Base-by-base conservation (phyloP, 164 flowering plant genomes). In the Nymphaea colorata region DNA sequence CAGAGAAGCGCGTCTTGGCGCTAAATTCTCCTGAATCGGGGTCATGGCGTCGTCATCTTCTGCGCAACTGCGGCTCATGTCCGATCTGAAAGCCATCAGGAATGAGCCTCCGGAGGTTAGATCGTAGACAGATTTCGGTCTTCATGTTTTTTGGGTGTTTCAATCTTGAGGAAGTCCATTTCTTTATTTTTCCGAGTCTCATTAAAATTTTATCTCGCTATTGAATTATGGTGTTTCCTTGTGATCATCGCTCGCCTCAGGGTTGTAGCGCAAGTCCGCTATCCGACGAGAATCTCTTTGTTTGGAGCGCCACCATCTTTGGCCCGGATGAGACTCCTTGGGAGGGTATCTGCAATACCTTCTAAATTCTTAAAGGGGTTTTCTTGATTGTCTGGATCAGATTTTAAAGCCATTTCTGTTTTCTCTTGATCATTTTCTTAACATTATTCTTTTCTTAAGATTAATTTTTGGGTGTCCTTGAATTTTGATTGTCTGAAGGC, bases 241-340 rank as follows among this genome's bases (percentile, higher is more conserved):
- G 55, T 7, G 7, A 6, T 47, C 55, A 47, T 47, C 55, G 11
- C 7, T 12, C 12, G 55, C n/a, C 2, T 63, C 66, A 83, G 86
- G 86, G 86, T 45, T 83, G 84, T 66, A 83, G 86, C 64, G 86
- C 86, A 6, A 83, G 86, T 70, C 86, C 84, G 3, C 41, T 71
- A 42, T 73, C 81, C 0, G 86, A 83, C 36, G 81, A 79, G 42
- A 83, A 83, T 67, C 67, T 83, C 67, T 79, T 79, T 47, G 84
- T 83, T 25, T 83, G 86, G 84, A 81, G 86, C 62, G 86, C 86
- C 8, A 83, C 82, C 65, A 73, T 83, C 51, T 81, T 81, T 42
- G 86, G 86, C 43, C 84, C 86, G 4, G 86, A 83, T 69, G 86
- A 83, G 67, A 76, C 79, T 45, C 84, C 86, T 7, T 83, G 86